phyloP scores from a whole-genome alignment of 2,329 filamentous ascomycete genomes.

The Chaetomium sp. region DNA sequence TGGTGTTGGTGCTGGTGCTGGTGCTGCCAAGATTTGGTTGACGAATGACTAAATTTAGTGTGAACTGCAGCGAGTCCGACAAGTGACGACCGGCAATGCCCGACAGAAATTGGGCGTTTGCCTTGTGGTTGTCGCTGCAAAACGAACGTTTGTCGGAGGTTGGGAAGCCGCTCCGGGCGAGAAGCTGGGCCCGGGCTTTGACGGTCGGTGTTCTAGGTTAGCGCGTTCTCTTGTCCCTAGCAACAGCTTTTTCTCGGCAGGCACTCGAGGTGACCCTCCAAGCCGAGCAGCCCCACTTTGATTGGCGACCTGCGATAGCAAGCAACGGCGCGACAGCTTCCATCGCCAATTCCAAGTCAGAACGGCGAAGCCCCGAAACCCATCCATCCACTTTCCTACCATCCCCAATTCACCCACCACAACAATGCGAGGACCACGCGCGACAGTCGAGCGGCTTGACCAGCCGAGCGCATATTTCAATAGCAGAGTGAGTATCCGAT shows the following conservation, averaged over 20 bases:
- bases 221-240: slow-evolving; percentile 13
- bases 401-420: slow-evolving; percentile 1
- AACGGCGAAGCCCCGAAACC: slow-evolving; percentile 19
- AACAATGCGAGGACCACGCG: slow-evolving; percentile 48
- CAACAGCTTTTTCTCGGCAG: slow-evolving; percentile 21
- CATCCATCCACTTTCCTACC: background rate
- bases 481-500: slow-evolving; percentile 64
- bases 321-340: slow-evolving; percentile 5
- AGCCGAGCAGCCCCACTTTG: slow-evolving; percentile 12
- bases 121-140: background rate
- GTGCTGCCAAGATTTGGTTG: background rate
- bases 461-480: slow-evolving; percentile 92
- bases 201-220: background rate
- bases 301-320: background rate
- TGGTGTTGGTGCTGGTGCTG: slow-evolving; percentile 10
- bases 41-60: background rate
- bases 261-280: slow-evolving; percentile 1
- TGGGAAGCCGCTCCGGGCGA: slow-evolving; percentile 9
- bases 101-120: slow-evolving; percentile 3
- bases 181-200: slow-evolving; percentile 2
- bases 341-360: slow-evolving; percentile 4
- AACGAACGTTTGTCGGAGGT: slow-evolving; percentile 18
- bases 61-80: background rate
- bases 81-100: background rate
- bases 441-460: slow-evolving; percentile 89